Percentiles rank a stretch among this genome's conserved stretches.
Conservation (phyloP, 2,329 filamentous ascomycete species). For the Gremmenia infestans region DNA sequence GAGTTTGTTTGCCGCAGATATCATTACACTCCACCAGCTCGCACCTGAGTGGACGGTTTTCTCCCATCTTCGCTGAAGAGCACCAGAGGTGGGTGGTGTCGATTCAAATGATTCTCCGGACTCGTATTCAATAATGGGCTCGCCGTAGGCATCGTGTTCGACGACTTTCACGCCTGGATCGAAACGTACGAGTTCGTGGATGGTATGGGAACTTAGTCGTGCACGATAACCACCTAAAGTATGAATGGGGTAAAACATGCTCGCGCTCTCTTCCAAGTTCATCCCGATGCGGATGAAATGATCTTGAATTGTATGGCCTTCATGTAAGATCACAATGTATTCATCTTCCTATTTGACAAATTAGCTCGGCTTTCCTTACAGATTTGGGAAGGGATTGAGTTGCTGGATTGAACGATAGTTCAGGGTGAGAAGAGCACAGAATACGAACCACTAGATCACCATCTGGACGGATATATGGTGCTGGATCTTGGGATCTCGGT, state of each 20-base stretch:
- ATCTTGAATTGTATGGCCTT: neutral
- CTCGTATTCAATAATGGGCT: neutral
- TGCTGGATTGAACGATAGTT: neutral
- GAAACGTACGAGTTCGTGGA: neutral
- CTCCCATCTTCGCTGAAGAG: neutral
- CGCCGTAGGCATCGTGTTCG: neutral
- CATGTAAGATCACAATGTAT: neutral
- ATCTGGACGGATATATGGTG: neutral
- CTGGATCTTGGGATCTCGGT: neutral
- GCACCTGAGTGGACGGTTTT: neutral
- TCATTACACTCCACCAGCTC: neutral
- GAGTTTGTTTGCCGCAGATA: neutral
- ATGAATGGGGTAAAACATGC: neutral
- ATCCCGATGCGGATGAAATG: neutral
- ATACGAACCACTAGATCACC: neutral
- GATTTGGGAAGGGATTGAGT: neutral
- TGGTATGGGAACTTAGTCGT: neutral
- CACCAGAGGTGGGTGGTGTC: neutral
- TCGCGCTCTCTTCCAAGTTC: neutral
- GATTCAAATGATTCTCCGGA: neutral
- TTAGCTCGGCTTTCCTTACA: neutral
- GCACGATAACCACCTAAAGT: neutral
- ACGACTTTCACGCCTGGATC: neutral
- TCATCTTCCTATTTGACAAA: neutral
- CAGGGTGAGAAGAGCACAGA: neutral